Conservation (phyloP, 2,329 filamentous ascomycete species). For the Sarocladium oryzae region DNA sequence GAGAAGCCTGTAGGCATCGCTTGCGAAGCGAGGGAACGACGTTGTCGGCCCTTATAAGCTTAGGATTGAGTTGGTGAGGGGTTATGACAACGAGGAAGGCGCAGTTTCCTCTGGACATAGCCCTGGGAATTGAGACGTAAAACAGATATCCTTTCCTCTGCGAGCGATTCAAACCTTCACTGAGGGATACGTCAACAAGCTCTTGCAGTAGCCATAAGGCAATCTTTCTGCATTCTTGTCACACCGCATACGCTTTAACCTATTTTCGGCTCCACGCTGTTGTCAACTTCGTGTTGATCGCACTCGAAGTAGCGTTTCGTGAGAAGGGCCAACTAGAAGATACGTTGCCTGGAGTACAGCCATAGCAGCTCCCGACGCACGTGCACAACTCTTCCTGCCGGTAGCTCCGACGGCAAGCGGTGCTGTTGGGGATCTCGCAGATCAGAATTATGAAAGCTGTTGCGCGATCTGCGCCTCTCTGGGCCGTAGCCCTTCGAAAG, state of each 20-base stretch:
- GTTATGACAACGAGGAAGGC: background rate
- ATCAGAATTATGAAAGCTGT: background rate
- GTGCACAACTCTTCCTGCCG: too few species aligned
- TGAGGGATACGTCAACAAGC: too few species aligned
- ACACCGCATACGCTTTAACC: too few species aligned
- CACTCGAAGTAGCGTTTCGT: too few species aligned
- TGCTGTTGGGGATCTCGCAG: background rate
- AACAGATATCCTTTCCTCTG: too few species aligned
- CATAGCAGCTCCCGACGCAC: too few species aligned
- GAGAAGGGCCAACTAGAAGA: too few species aligned
- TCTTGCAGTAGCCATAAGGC: too few species aligned
- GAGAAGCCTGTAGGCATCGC: background rate
- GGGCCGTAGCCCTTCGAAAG: background rate
- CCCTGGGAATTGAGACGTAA: too few species aligned
- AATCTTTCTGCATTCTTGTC: too few species aligned
- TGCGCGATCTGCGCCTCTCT: background rate
- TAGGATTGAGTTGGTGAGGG: background rate
- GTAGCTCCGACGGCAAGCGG: background rate
- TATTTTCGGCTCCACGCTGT: background rate
- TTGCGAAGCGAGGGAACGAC: background rate
- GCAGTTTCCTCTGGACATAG: background rate
- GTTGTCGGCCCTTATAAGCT: background rate
- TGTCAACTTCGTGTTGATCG: background rate
- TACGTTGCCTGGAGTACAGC: too few species aligned
- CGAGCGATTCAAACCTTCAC: too few species aligned